Evolutionary conservation across 208 protist species (phyloP).

Genomic region (Hexamita inflata): DNA sequence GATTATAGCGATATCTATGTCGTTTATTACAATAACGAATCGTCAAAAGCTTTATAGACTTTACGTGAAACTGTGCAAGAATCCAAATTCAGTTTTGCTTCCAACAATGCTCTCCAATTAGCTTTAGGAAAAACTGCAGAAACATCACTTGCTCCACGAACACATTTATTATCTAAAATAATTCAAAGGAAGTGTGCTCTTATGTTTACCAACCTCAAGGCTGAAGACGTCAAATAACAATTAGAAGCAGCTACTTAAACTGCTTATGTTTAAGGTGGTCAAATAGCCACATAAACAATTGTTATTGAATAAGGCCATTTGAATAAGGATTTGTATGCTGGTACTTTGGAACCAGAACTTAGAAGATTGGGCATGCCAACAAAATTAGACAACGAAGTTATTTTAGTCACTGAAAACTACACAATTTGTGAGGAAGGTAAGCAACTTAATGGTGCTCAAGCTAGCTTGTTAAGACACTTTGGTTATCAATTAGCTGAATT

Average conservation of each 20-base stretch:
- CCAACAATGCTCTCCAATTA: background rate
- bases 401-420: background rate
- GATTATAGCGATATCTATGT: background rate
- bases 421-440: background rate
- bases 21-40: background rate
- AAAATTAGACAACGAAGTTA: background rate
- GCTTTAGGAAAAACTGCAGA: constrained; percentile 12
- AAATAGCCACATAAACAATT: constrained; percentile 15
- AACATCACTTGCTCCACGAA: background rate
- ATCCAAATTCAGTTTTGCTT: background rate
- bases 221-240: background rate
- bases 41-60: background rate
- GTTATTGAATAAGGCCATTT: constrained; percentile 1
- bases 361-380: constrained; percentile 3
- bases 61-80: background rate
- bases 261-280: background rate
- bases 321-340: background rate
- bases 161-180: background rate
- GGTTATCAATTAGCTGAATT: background rate
- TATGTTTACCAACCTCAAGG: background rate
- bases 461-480: background rate
- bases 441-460: background rate
- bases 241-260: background rate
- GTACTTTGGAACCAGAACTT: constrained; percentile 9
- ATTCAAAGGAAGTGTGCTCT: background rate